Evolutionary conservation across 352 stramenopile species (phyloP).

Genomic region (Globisporangium canariense): DNA sequence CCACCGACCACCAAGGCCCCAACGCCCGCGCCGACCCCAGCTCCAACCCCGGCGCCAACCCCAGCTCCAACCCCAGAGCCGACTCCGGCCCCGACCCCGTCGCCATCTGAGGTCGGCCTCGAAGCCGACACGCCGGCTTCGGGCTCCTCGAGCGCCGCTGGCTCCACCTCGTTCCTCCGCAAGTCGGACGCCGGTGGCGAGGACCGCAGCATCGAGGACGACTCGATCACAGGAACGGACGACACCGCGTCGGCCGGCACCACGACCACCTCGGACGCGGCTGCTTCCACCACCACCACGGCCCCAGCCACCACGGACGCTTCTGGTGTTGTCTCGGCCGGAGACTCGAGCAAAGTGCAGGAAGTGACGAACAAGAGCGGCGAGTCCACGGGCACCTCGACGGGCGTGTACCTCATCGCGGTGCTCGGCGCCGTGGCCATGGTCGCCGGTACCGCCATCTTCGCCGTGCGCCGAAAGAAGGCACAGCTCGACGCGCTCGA

Average conservation of each 20-base stretch:
- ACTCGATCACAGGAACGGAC: constrained; percentile 6
- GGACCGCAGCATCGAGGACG: constrained; percentile 17
- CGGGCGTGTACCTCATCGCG: constrained; percentile 21
- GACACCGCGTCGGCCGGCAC: too few relatives aligned
- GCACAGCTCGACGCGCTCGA: constrained; percentile 52
- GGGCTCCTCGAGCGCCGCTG: neutral
- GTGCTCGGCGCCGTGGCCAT: constrained; percentile 17
- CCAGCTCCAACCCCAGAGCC: constrained; percentile 15
- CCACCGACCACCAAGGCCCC: constrained; percentile 14
- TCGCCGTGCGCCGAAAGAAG: constrained; percentile 55
- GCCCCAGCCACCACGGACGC: neutral
- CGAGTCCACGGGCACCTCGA: constrained; percentile 1
- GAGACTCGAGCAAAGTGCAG: constrained; percentile 4
- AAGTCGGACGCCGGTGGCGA: constrained; percentile 5
- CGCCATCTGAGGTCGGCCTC: constrained; percentile 15
- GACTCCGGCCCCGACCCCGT: constrained; percentile 13
- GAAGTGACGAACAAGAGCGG: constrained; percentile 11
- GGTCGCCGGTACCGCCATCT: constrained; percentile 36
- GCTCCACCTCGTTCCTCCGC: constrained; percentile 8
- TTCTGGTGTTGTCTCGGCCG: neutral
- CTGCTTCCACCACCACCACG: constrained; percentile 2
- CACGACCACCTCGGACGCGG: neutral
- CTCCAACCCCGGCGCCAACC: constrained; percentile 4
- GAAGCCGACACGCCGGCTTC: constrained; percentile 3
- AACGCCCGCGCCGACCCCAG: neutral